A percentile compares a stretch with the other conserved stretches of the same genome.
phyloP scores from a whole-genome alignment of 768 basidiomycete species.

The Dictyophora rubrovolvata region DNA sequence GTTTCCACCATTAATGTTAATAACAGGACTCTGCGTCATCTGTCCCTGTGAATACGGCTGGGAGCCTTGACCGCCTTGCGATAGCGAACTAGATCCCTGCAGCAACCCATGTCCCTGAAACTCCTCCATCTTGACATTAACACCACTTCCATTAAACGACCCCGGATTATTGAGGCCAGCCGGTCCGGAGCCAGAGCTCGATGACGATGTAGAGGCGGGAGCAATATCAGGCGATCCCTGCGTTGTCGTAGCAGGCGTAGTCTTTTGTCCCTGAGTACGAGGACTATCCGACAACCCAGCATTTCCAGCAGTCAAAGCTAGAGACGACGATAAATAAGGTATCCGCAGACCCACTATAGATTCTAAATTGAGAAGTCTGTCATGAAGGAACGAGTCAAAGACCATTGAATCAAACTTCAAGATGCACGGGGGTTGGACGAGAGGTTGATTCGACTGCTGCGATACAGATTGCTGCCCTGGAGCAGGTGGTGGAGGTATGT shows the following conservation, averaged over 20 bases:
- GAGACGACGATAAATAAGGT: conserved; percentile 26
- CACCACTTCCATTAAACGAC: background rate
- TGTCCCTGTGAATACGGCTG: background rate
- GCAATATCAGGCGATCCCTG: conserved; percentile 8
- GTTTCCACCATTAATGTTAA: background rate
- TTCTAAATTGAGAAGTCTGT: conserved; percentile 65
- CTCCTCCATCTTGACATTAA: conserved; percentile 3
- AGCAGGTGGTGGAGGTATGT: conserved; percentile 15
- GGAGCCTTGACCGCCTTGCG: background rate
- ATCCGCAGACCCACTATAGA: conserved; percentile 42
- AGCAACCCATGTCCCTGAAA: background rate
- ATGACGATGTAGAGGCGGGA: conserved; percentile 6
- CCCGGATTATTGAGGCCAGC: background rate
- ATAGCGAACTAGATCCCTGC: conserved; percentile 41
- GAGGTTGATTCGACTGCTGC: conserved; percentile 10
- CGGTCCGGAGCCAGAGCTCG: background rate
- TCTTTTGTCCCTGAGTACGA: conserved; percentile 19
- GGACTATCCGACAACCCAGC: background rate
- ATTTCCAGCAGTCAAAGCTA: background rate
- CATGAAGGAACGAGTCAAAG: conserved; percentile 64
- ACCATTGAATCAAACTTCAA: conserved; percentile 66
- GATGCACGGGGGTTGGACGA: conserved; percentile 13
- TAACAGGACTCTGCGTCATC: background rate
- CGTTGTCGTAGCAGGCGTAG: conserved; percentile 37
- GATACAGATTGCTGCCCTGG: background rate